Base-by-base conservation (phyloP, 331 rosid species). In the Ulmus americana region DNA sequence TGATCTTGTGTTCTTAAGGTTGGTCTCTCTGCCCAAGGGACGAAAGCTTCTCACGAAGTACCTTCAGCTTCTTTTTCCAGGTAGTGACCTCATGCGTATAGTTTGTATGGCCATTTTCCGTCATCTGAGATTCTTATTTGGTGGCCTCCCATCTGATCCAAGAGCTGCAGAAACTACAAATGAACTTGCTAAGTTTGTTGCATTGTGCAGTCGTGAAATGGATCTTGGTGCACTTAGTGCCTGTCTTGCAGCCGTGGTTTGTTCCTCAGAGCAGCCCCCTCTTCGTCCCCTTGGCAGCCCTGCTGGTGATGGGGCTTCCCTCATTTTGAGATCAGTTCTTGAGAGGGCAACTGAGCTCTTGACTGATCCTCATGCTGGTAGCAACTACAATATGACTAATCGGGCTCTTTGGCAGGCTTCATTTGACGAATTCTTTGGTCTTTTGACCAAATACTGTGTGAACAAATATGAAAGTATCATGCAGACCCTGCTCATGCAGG, bases 51-150 rank as follows among this genome's bases (percentile, higher is more conserved):
- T 91, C 45, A 76, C 81, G 1, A 83, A 68, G 79, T 91, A 76
- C 77, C 96, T 91, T 46, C 79, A 67, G 77, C 80, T 88, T 68
- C 88, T 91, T 46, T 76, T 74, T 59, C 85, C 88, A 8, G 95
- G 90, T 52, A 83, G 92, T 46, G 96, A 86, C 69, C 95, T 91
- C 63, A 54, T 86, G 88, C 85, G 95, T 48, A 80, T 88, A 77
- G 96, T 88, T 41, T 88, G 96, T 80, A 91, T 91, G 97, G 90
- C 97, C 5, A 67, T 91, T 59, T 86, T 91, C 74, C 95, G 96
- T 53, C 97, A 91, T 71, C 70, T 86, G 52, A 80, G 96, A 74
- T 88, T 86, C 78, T 75, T 91, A 83, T 88, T 91, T 67, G 97
- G 97, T 69, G 78, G 78, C 70, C 83, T 83, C 46, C 92, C 95